Evolutionary conservation across 2,329 filamentous ascomycete species (phyloP), one percentile per base, ranked within the genome.

Genomic region (Aspergillus tanneri): DNA sequence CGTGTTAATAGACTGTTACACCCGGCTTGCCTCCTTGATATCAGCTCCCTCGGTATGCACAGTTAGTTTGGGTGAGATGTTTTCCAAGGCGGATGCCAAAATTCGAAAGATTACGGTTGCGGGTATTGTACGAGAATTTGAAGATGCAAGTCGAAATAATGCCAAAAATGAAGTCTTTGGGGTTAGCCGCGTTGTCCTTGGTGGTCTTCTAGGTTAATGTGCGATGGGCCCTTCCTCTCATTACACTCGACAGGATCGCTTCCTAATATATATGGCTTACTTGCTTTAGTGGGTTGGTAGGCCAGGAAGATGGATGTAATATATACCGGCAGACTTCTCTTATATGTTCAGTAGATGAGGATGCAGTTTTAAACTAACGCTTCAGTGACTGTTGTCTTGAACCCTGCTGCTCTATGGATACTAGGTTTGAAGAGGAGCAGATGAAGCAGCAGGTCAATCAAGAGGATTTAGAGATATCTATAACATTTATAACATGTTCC

Each of bases 1-100:
- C 65, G 89, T 95, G 3, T 75, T 99, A 52, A 95, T 96, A 60
- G 93, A 97, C 68, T 89, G 85, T 63, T 99, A 99, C 72, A 84
- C 84, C 27, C 83, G 85, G 46, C 82, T 99, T 22, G 75, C 95
- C 60, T 78, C 77, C 35, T 76, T 99, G 50, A 76, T 97, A 18
- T 79, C 84, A n/a, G 83, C 83, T 2, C 86, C 91, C 1, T 81
- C 86, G 21, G 80, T 87, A 41, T 93, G 88, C 63, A 82, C 78
- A 4, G 79, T 83, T 0, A 71, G 76, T 0, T 78, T 97, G 0
- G 88, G 85, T 0, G 93, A 97, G 66, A 76, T 92, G 45, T 99
- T 99, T 59, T 81, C 83, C 9, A 99, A 99, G 70, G 89, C 88
- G 0, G 93, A 99, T 70, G 81, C 85, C 5, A 85, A 84, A 55